Evolutionary conservation across 495 filamentous ascomycete species (phyloP).

Genomic region (Pseudoneurospora amorphoporcata): DNA sequence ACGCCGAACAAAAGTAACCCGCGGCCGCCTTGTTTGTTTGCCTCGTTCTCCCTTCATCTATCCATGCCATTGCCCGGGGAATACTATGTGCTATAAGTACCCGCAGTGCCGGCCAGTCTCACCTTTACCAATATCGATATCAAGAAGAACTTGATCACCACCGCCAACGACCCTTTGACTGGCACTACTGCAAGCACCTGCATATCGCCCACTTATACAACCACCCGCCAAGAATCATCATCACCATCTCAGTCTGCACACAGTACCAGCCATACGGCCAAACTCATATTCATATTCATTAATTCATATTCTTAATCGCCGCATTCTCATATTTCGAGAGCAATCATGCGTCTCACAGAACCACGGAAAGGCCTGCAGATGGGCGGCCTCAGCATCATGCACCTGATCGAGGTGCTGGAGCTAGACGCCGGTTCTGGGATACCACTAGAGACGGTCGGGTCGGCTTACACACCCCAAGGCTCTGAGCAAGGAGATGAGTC

Average conservation of each 20-base stretch:
- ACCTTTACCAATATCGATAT: not conserved
- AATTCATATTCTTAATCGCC: not conserved
- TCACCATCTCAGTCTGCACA: not conserved
- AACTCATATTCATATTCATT: not conserved
- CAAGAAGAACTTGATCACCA: not conserved
- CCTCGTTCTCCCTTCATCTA: not conserved
- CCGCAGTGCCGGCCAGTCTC: not conserved
- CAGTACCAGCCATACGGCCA: not conserved
- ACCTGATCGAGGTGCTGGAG: constrained; percentile 3
- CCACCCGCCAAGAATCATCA: not conserved
- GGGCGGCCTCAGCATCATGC: constrained; percentile 1
- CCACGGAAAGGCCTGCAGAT: not conserved
- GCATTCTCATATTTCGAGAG: not conserved
- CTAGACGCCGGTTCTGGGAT: constrained; percentile 1
- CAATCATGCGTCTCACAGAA: not conserved
- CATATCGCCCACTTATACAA: not conserved
- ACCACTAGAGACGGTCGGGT: not conserved
- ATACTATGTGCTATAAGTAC: not conserved
- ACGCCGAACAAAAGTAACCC: not conserved
- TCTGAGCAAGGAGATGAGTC: not conserved
- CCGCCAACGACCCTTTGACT: not conserved
- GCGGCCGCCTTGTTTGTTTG: not conserved
- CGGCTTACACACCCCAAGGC: not conserved
- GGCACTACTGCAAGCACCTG: not conserved
- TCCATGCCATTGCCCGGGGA: not conserved